Conservation (phyloP, 2,329 filamentous ascomycete genomes). For the Fusarium devonianum region DNA sequence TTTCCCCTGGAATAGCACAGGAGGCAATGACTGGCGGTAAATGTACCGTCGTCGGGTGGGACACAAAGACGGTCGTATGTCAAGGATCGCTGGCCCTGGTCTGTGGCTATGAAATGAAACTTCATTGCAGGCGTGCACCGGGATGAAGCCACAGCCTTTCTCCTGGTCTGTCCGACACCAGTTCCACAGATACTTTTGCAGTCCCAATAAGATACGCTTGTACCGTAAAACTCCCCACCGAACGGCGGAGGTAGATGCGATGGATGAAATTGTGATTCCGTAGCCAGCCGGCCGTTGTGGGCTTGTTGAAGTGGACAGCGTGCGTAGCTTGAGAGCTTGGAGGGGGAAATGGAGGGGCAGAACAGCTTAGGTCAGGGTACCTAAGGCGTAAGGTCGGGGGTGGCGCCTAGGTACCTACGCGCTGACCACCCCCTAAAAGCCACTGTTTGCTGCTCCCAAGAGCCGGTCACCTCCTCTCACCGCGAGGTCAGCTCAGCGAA, state of each 20-base stretch:
- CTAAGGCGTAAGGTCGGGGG: constrained; percentile 18
- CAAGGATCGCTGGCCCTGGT: constrained; percentile 11
- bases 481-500: constrained; percentile 27
- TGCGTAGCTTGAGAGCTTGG: constrained; percentile 18
- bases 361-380: constrained; percentile 16
- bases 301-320: constrained; percentile 17
- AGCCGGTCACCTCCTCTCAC: constrained; percentile 27
- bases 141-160: constrained; percentile 26
- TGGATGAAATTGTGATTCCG: constrained; percentile 26
- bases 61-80: constrained; percentile 12
- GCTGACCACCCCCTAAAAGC: constrained; percentile 37
- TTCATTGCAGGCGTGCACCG: constrained; percentile 12
- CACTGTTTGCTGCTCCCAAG: constrained; percentile 1
- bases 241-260: constrained; percentile 32
- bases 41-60: constrained; percentile 30
- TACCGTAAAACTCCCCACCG: constrained; percentile 28
- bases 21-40: constrained; percentile 26
- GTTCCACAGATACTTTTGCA: constrained; percentile 34
- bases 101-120: constrained; percentile 23
- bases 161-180: constrained; percentile 20
- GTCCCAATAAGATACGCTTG: constrained; percentile 14
- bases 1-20: constrained; percentile 13
- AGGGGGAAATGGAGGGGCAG: constrained; percentile 30
- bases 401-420: constrained; percentile 29
- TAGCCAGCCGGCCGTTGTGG: constrained; percentile 33